Base-by-base conservation (phyloP, 169 alveolate genomes). In the Plasmodium inui region DNA sequence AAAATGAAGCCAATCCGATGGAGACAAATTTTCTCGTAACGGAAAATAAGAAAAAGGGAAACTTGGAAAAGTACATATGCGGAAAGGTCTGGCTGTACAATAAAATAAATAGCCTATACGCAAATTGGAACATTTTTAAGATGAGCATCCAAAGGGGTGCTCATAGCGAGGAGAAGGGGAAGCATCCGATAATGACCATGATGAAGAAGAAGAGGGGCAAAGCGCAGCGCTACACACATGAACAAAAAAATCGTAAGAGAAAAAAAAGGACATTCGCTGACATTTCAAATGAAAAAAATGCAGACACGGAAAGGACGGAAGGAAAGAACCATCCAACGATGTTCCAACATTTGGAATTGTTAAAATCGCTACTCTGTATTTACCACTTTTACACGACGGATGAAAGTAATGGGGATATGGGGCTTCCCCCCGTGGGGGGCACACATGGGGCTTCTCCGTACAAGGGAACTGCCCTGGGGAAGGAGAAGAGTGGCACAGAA, bases 311-410 rank as follows among this genome's bases (percentile, higher is more conserved):
- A 26, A 57, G 30, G 28, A 73, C 44, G 28, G 34, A n/a, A 71
- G 34, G 12, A 3, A 28, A 19, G 7, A 72, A 8, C 41, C 72
- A 57, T 28, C 28, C 82, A 34, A 8, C 17, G 3, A n/a, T 78
- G 10, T 89, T 89, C 72, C 90, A 67, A 14, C 61, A 89, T 89
- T 22, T 78, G 17, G 67, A 84, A 2, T 19, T 89, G 14, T 39
- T 89, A 55, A 78, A 79, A 78, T 89, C 94, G 8, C 37, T 89
- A 12, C 82, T 61, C n/a, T 26, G 26, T 89, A 89, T 89, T 72
- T 61, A 89, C 72, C 50, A 79, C 2, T 89, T 89, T 89, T 89
- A 79, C 57, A 79, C 82, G 9, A 72, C 32, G 28, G 22, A 73
- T 39, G 89, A 79, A 61, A 32, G 53, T 8, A 34, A 71, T 14